Base-by-base conservation (phyloP, 306 rosid genomes). In the Castanea crenata region DNA sequence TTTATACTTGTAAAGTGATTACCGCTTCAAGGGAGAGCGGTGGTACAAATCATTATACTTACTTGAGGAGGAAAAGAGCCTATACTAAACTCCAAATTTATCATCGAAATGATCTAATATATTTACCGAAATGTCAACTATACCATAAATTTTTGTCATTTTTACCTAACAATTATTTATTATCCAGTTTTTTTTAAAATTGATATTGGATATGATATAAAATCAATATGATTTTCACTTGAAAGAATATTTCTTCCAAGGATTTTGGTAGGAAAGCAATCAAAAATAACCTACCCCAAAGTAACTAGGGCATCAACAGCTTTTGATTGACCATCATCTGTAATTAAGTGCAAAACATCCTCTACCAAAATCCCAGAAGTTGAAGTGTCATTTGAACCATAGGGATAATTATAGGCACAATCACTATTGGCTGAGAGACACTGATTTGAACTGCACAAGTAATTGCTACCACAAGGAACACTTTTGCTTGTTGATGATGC, bases 301-400 rank as follows among this genome's bases (percentile, higher is more conserved):
- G 94, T 87, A 74, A 93, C 69, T 3, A 0, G 83, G 0, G 96
- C 80, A 9, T 87, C 79, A 27, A 77, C 73, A 29, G 62, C 77
- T 58, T 87, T 73, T 58, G 29, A 56, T 62, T 74, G 76, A 61
- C 62, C 70, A 80, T 87, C 93, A 69, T 93, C 94, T 34, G 97
- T 79, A 51, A 74, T 80, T 27, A 93, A 80, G 85, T 86, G 96
- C 86, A 96, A 76, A 25, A 93, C 91, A 80, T 96, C 99, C 77
- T 93, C 91, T 27, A 96, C 96, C 85, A 96, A 76, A 79, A 84
- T 31, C 20, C 99, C 98, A 68, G 91, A 25, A 62, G 98, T 85
- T n/a, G 98, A 90, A 73, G 98, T 93, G 46, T 81, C 80, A 29
- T 62, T 83, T 0, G 99, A 88, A 69, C 89, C 85, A 82, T 96